Evolutionary conservation across 2,329 filamentous ascomycete genomes (phyloP), one percentile per base, ranked within the genome.

Genomic region (Aspergillus fischeri): DNA sequence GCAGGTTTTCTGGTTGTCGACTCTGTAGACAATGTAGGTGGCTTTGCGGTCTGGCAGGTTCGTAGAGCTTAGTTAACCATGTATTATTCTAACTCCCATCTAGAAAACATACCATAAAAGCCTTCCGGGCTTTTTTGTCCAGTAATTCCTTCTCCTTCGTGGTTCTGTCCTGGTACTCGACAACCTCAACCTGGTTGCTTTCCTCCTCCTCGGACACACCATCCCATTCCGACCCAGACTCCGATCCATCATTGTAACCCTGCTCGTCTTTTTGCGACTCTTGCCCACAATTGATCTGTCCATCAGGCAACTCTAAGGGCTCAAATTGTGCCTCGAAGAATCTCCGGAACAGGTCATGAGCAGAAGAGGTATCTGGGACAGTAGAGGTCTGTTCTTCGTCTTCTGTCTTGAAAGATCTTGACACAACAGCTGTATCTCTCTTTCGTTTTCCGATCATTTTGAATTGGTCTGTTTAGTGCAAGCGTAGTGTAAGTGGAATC

Each of bases 281-380:
- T 7, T 63, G 49, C 10, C 53, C 45, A 14, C 58, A 51, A 11
- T 44, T 32, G 5, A 59, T 44, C 38, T 55, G 62, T 38, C 58
- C 55, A 14, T 52, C 52, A 44, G 63, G 60, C 45, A 61, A 71
- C 44, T 80, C 80, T 42, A 96, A 73, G 8, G 93, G 91, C 70
- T 86, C 84, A 77, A 97, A 97, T 70, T 89, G 87, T 28, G 90
- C 85, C 75, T 97, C 94, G 70, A 97, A 97, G 70, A 93, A 89
- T 65, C 85, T 85, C 57, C 87, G 86, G 68, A 99, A 90, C 57
- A 92, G 83, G 55, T 88, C 90, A 65, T 90, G 86, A 11, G 89
- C 81, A 57, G 86, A 82, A 58, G 86, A 82, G 62, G 83, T 78
- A 44, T 77, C 72, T 1, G 66, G 56, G 25, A 62, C 63, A 29